These are phyloP conservation scores for Seiridium cupressi DNA, from an alignment of 2,329 filamentous ascomycete species.

Conservation along the genomic window DNA sequence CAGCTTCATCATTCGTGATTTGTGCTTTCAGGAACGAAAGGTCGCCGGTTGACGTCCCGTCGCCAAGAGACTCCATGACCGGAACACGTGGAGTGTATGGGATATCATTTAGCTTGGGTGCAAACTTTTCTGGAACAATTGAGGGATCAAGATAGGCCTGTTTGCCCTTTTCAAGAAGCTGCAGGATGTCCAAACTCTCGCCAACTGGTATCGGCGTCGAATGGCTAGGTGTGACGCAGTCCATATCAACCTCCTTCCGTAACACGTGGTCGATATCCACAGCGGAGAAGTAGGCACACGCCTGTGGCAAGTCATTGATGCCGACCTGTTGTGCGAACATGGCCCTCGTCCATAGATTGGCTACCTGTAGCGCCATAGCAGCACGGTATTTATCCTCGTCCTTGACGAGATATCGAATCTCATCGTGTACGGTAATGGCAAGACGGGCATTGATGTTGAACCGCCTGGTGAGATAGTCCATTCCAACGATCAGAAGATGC, in stretches of 20 bases:
- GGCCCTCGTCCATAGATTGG: constrained; percentile 93
- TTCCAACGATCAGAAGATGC: constrained; percentile 85
- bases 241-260: constrained; percentile 98
- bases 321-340: constrained; percentile 98
- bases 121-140: constrained; percentile 49
- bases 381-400: constrained; percentile 83
- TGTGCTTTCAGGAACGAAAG: constrained; percentile 78
- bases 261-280: constrained; percentile 93
- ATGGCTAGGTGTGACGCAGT: constrained; percentile 91
- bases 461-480: constrained; percentile 87
- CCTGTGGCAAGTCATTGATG: constrained; percentile 90
- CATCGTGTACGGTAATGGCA: constrained; percentile 93
- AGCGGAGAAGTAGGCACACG: constrained; percentile 92
- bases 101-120: constrained; percentile 62
- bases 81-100: constrained; percentile 69
- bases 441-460: constrained; percentile 85
- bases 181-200: constrained; percentile 78
- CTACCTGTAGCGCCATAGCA: constrained; percentile 89
- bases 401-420: constrained; percentile 90
- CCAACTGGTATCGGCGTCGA: constrained; percentile 74
- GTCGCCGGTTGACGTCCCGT: constrained; percentile 40
- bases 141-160: constrained; percentile 67
- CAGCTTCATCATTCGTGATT: constrained; percentile 70
- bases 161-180: constrained; percentile 72
- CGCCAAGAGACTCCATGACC: constrained; percentile 73